phyloP scores from a whole-genome alignment of 1,284 basidiomycete species.

The Ganoderma lingzhi region DNA sequence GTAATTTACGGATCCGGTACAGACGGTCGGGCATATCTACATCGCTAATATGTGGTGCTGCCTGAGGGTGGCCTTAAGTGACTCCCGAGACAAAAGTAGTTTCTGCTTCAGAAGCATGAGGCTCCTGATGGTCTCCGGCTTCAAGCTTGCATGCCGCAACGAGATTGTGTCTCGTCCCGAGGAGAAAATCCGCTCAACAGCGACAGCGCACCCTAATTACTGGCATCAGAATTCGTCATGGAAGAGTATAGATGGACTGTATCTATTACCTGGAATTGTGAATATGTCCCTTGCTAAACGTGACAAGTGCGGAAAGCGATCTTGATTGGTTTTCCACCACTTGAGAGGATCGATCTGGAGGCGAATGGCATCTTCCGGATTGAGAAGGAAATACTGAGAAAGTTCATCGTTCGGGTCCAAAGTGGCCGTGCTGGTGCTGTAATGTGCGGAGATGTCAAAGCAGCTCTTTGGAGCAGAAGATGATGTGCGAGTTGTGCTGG shows the following conservation, averaged over 20 bases:
- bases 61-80: too few species aligned
- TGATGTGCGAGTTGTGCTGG: too few species aligned
- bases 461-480: too few species aligned
- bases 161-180: conserved; percentile 8
- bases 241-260: too few species aligned
- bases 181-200: conserved; percentile 23
- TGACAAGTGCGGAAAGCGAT: conserved; percentile 7
- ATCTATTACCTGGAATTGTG: conserved; percentile 1
- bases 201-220: conserved; percentile 17
- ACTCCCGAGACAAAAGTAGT: neutral
- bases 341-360: neutral
- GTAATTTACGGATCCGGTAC: too few species aligned
- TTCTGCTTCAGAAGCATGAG: conserved; percentile 17
- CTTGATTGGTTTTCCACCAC: conserved; percentile 6
- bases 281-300: conserved; percentile 10
- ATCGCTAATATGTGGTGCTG: too few species aligned
- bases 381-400: too few species aligned
- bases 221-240: too few species aligned
- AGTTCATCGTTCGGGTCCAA: neutral
- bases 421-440: too few species aligned
- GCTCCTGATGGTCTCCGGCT: conserved; percentile 19
- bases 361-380: too few species aligned
- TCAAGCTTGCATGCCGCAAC: conserved; percentile 19
- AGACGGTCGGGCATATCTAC: too few species aligned
- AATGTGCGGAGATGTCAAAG: too few species aligned